Evolutionary conservation across 257 asterid genomes (phyloP), one percentile per base, ranked within the genome.

Genomic region (Plantago ovata): DNA sequence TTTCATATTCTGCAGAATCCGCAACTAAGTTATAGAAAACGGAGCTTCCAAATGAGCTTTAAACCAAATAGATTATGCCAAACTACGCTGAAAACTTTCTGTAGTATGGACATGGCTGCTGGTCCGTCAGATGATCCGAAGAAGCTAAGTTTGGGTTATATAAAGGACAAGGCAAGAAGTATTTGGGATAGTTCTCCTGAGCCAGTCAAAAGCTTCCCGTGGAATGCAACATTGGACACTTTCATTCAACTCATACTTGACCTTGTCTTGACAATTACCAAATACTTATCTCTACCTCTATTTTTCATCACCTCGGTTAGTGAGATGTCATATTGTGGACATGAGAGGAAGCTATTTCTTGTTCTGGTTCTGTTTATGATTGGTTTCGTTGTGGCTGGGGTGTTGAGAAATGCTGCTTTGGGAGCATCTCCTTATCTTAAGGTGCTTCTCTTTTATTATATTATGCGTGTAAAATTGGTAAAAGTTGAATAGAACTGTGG

Each of bases 241-340:
- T 85, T 93, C 61, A 58, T 89, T 70, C 95, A 89, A 64, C 84
- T 93, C 61, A 67, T 80, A 60, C 73, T 93, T 16, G 91, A 84
- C 72, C 77, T 84, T 62, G 53, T 68, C 58, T 60, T 93, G 67
- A 66, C 77, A 14, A 95, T 84, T 53, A 32, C 76, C 60, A 86
- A 80, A 74, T 84, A 66, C 69, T 70, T 93, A 41, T 80, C 75
- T 41, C 12, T 84, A 13, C 98, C 97, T 22, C 38, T 84, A 56
- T 75, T 89, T 56, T 62, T 69, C 67, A 66, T 86, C 53, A 77
- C 92, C 23, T 77, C 89, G 7, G 43, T 88, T 42, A 93, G 98
- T 28, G 96, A 93, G 74, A 68, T 89, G 89, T 93, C 96, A 44
- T 93, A 89, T 66, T 86, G 96, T 72, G 97, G 97, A 21, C 97